phyloP scores from a whole-genome alignment of 371 early-diverging fungal genomes.

The Blakeslea trispora region DNA sequence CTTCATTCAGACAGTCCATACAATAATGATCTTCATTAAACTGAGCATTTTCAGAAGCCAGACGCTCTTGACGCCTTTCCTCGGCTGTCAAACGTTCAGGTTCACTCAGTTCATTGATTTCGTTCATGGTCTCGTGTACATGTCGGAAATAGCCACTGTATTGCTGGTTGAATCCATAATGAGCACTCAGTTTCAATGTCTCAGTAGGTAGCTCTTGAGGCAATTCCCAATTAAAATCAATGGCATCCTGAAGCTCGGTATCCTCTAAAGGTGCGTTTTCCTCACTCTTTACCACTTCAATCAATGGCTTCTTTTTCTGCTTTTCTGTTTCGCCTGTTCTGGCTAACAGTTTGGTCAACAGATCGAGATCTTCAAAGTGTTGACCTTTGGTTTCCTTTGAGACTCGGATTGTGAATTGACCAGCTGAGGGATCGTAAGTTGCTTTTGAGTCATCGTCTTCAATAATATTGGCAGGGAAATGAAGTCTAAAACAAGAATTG shows the following conservation, averaged over 20 bases:
- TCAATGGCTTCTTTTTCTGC: constrained; percentile 54
- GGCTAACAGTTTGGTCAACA: constrained; percentile 81
- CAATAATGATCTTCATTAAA: constrained; percentile 94
- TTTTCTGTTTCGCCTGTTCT: constrained; percentile 54
- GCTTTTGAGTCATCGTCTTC: constrained; percentile 89
- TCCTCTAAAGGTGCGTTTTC: constrained; percentile 7
- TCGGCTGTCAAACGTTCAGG: constrained; percentile 73
- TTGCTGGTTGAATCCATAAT: constrained; percentile 87
- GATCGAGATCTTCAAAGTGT: constrained; percentile 84
- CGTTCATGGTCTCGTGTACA: constrained; percentile 79
- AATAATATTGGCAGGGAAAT: constrained; percentile 78
- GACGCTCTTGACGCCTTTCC: constrained; percentile 63
- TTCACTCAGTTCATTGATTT: constrained; percentile 76
- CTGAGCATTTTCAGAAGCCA: constrained; percentile 71
- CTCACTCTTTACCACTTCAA: constrained; percentile 65
- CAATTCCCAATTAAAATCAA: constrained; percentile 86
- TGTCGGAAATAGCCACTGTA: constrained; percentile 81
- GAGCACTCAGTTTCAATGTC: constrained; percentile 23
- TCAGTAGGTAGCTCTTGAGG: constrained; percentile 65
- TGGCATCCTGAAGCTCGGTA: constrained; percentile 41
- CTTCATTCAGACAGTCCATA: constrained; percentile 73
- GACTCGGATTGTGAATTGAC: constrained; percentile 73
- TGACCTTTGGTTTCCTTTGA: constrained; percentile 81
- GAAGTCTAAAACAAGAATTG: constrained; percentile 57
- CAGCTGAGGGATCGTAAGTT: constrained; percentile 76